Conservation (phyloP, 2,329 filamentous ascomycete genomes). For the Colletotrichum horii region DNA sequence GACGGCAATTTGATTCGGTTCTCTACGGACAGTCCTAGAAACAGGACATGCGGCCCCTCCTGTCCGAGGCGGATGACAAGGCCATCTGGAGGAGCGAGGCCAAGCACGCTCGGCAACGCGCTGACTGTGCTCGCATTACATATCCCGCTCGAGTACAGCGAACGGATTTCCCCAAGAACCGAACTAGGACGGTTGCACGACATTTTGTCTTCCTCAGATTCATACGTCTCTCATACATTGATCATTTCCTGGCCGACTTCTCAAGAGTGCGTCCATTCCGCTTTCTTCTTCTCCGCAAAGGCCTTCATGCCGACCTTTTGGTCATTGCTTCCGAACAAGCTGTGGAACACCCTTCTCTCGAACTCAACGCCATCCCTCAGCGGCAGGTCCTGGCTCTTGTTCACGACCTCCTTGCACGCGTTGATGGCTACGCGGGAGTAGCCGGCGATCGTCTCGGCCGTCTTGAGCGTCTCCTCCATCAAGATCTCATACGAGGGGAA, state of each 20-base stretch:
- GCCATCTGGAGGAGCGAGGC: background rate
- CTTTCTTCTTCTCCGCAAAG: constrained; percentile 93
- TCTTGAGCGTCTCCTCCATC: constrained; percentile 80
- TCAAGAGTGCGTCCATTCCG: constrained; percentile 86
- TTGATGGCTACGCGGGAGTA: constrained; percentile 87
- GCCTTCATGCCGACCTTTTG: constrained; percentile 98
- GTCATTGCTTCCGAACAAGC: constrained; percentile 90
- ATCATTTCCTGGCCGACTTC: background rate
- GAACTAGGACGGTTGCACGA: background rate
- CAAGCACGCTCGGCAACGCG: background rate
- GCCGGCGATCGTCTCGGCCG: constrained; percentile 87
- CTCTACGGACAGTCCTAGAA: background rate
- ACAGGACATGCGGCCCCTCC: background rate
- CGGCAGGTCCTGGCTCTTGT: constrained; percentile 94
- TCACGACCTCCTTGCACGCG: constrained; percentile 96
- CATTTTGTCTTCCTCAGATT: constrained; percentile 4
- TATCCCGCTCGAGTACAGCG: background rate
- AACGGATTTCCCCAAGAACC: background rate
- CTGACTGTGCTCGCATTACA: constrained; percentile 12
- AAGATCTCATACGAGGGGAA: constrained; percentile 83
- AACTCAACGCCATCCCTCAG: constrained; percentile 92
- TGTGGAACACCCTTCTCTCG: constrained; percentile 92
- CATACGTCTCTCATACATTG: constrained; percentile 1
- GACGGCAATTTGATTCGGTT: background rate
- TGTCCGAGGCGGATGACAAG: background rate